Evolutionary conservation across 305 asterid genomes (phyloP).

Genomic region (Lippia alba): DNA sequence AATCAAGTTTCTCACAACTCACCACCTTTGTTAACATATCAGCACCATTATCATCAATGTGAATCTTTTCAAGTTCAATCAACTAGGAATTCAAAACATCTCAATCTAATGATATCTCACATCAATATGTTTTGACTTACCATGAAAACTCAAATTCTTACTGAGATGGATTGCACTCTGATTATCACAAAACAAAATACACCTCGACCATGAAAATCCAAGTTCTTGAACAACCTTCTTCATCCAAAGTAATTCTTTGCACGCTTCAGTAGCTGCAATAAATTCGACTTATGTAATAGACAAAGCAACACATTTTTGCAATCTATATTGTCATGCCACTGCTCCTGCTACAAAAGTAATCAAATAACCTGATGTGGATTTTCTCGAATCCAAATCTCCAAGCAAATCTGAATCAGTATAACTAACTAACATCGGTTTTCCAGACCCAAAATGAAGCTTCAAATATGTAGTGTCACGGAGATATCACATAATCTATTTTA

Average conservation of each 20-base stretch:
- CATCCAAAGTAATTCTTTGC: neutral
- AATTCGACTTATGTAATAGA: neutral
- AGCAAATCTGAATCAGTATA: neutral
- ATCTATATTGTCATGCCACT: neutral
- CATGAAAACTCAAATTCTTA: neutral
- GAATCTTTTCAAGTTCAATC: too few species aligned
- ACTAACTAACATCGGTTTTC: too few species aligned
- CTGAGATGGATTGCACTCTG: neutral
- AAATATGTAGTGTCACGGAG: neutral
- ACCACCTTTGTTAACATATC: too few species aligned
- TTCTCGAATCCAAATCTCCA: neutral
- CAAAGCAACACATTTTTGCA: slow-evolving; percentile 9
- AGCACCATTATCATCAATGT: too few species aligned
- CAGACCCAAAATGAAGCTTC: neutral
- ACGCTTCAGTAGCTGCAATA: too few species aligned
- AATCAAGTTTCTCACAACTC: neutral
- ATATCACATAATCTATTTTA: neutral
- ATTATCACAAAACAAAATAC: neutral
- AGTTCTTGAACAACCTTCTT: too few species aligned
- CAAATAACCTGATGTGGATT: neutral
- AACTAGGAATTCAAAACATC: too few species aligned
- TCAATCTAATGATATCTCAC: too few species aligned
- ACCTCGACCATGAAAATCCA: neutral
- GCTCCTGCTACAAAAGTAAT: neutral
- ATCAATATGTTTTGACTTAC: too few species aligned